Percentiles rank a stretch among this genome's conserved stretches.
These are phyloP conservation scores for Groenewaldozyma sp. DNA, from an alignment of 1,139 yeast genomes.

Conservation along the genomic window DNA sequence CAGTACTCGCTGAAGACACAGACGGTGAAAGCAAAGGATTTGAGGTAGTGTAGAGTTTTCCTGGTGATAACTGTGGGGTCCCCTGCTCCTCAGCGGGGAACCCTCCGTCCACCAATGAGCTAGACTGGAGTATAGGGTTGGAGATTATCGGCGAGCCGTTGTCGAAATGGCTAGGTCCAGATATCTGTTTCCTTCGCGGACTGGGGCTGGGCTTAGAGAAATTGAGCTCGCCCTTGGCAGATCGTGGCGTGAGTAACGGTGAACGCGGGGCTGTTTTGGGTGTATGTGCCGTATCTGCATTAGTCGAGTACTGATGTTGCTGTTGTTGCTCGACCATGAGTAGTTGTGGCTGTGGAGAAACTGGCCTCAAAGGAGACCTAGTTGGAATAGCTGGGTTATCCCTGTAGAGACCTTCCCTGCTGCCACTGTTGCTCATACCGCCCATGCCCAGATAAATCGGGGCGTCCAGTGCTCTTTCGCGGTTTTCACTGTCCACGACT, in stretches of 20 bases:
- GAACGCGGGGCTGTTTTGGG: no score
- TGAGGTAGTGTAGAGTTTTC: no score
- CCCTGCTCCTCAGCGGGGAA: slow-evolving; percentile 1
- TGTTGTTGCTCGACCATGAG: no score
- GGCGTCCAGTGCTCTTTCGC: not conserved
- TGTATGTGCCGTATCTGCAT: no score
- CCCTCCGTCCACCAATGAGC: slow-evolving; percentile 2
- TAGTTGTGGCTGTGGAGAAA: slow-evolving; percentile 13
- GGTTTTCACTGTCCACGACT: not conserved
- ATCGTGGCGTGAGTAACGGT: no score
- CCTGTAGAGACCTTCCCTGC: no score
- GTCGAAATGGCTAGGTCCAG: no score
- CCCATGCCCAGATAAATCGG: not conserved
- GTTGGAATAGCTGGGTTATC: slow-evolving; percentile 14
- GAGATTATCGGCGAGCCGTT: slow-evolving; percentile 2
- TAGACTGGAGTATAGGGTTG: slow-evolving; percentile 4
- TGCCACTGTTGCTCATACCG: not conserved
- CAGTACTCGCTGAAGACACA: not conserved
- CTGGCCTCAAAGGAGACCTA: slow-evolving; percentile 16
- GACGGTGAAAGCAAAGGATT: no score
- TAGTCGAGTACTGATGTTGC: no score
- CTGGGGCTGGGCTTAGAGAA: no score
- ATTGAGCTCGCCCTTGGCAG: no score
- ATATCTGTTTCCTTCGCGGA: no score
- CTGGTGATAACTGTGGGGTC: not conserved